Conservation (phyloP, 1,284 basidiomycete genomes). For the Melampsora americana region DNA sequence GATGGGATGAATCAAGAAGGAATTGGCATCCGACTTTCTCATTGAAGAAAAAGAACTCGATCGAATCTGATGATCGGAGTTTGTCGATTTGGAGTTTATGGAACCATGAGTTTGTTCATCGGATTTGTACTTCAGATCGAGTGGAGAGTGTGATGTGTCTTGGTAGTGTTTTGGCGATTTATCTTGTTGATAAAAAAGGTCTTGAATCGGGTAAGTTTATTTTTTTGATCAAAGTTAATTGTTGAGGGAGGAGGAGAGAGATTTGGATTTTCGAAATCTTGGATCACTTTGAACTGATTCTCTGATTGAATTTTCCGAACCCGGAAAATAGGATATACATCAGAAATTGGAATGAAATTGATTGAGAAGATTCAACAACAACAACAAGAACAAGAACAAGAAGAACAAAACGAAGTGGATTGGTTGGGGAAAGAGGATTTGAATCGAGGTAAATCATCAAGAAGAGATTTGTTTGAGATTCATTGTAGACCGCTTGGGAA, state of each 20-base stretch:
- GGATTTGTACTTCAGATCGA: slow-evolving; percentile 61
- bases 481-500: slow-evolving; percentile 88
- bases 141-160: slow-evolving; percentile 80
- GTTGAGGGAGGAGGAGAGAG: too few species aligned
- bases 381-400: too few species aligned
- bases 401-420: too few species aligned
- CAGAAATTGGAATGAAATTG: slow-evolving; percentile 66
- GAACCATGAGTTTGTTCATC: slow-evolving; percentile 68
- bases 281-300: too few species aligned
- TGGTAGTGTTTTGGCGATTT: slow-evolving; percentile 81
- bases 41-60: too few species aligned
- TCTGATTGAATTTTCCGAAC: too few species aligned
- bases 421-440: too few species aligned
- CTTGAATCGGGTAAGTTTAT: slow-evolving; percentile 47
- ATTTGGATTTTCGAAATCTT: too few species aligned
- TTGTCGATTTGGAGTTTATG: slow-evolving; percentile 79
- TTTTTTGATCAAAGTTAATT: too few species aligned
- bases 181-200: slow-evolving; percentile 66
- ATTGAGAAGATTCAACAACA: neutral
- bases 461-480: too few species aligned
- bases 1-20: slow-evolving; percentile 62
- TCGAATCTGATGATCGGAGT: too few species aligned
- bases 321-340: slow-evolving; percentile 67
- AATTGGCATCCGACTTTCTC: slow-evolving; percentile 61
- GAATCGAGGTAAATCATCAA: too few species aligned